Conservation (phyloP, 768 basidiomycete genomes). For the Suillus subalutaceus region DNA sequence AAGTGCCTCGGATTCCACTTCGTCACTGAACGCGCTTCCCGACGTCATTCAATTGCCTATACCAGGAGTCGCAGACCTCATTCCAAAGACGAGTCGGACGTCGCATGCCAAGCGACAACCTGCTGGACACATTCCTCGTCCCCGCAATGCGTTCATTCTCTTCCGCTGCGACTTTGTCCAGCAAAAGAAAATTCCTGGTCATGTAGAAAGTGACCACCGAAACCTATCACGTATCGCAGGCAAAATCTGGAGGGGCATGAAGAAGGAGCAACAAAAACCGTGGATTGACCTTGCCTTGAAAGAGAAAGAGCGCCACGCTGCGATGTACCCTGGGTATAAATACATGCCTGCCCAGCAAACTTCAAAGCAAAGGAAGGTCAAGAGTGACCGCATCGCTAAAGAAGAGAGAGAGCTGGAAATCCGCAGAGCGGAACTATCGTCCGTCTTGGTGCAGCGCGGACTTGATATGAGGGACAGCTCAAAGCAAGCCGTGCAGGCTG, state of each 20-base stretch:
- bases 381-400: conserved; percentile 6
- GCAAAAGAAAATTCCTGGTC: conserved; percentile 56
- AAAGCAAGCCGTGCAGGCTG: conserved; percentile 13
- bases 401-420: conserved; percentile 17
- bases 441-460: conserved; percentile 1
- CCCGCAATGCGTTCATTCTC: conserved; percentile 79
- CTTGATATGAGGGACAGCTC: not conserved
- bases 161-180: conserved; percentile 76
- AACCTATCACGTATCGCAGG: conserved; percentile 72
- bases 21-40: not conserved
- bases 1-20: not conserved
- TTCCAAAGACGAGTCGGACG: conserved; percentile 34
- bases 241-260: conserved; percentile 64
- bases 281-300: conserved; percentile 53
- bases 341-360: conserved; percentile 34
- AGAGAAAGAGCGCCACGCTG: conserved; percentile 49
- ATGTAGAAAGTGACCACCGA: conserved; percentile 65
- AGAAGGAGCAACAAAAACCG: conserved; percentile 43
- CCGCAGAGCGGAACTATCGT: conserved; percentile 7
- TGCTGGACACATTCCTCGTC: conserved; percentile 64
- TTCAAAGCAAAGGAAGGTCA: conserved; percentile 26
- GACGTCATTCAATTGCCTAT: conserved; percentile 10
- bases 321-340: conserved; percentile 46
- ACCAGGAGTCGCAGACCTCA: conserved; percentile 14
- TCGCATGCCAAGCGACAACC: conserved; percentile 54